phyloP scores from a whole-genome alignment of 1,139 yeast genomes.

The Blastobotrys capitulatus region DNA sequence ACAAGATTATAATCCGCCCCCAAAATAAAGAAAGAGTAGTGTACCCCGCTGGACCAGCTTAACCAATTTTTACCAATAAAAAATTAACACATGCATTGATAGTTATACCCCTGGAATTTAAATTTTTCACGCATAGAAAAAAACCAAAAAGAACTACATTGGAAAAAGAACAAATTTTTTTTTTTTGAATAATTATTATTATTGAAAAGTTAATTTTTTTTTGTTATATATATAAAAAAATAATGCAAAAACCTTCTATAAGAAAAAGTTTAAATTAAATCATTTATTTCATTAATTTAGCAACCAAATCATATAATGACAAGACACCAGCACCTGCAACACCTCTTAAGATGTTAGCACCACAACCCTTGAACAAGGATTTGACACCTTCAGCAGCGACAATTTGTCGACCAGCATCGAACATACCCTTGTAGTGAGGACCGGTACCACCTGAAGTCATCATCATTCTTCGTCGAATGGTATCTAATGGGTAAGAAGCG shows the following conservation, averaged over 20 bases:
- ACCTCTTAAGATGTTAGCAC: slow-evolving; percentile 84
- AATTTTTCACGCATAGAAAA: too few species aligned
- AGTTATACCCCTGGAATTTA: too few species aligned
- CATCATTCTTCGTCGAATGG: slow-evolving; percentile 75
- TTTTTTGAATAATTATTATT: not conserved
- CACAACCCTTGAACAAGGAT: slow-evolving; percentile 80
- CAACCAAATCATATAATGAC: slow-evolving; percentile 35
- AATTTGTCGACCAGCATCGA: slow-evolving; percentile 66
- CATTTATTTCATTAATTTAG: slow-evolving; percentile 1
- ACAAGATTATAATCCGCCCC: too few species aligned
- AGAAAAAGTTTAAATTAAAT: not conserved
- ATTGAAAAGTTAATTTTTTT: not conserved
- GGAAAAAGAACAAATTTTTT: not conserved
- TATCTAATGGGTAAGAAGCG: slow-evolving; percentile 76
- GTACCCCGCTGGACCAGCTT: too few species aligned
- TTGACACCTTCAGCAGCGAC: slow-evolving; percentile 67
- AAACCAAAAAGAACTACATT: too few species aligned
- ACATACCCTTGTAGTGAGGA: slow-evolving; percentile 69
- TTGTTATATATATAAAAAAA: not conserved
- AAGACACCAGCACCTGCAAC: slow-evolving; percentile 86
- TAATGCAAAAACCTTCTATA: not conserved
- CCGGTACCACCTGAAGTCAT: slow-evolving; percentile 84
- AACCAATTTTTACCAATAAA: too few species aligned
- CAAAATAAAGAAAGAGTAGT: too few species aligned
- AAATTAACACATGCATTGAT: too few species aligned